Evolutionary conservation across 192 early-diverging fungal genomes (phyloP).

Genomic region (Oehlia diaphana): DNA sequence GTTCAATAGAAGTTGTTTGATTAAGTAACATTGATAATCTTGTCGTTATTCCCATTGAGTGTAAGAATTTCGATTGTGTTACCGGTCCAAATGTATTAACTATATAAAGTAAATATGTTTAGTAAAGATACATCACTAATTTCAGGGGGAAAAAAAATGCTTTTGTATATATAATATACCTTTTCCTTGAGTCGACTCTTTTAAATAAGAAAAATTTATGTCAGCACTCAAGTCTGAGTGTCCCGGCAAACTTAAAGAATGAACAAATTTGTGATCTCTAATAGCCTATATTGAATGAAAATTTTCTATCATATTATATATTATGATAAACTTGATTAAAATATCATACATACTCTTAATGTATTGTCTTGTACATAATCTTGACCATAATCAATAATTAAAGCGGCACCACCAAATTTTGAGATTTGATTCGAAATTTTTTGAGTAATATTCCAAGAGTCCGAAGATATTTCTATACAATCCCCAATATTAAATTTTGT

Average conservation of each 20-base stretch:
- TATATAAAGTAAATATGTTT: slow-evolving; percentile 20
- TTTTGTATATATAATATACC: slow-evolving; percentile 30
- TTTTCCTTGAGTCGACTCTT: slow-evolving; percentile 49
- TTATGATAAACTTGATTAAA: too few relatives aligned
- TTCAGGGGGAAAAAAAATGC: not conserved
- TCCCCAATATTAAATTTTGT: slow-evolving; percentile 69
- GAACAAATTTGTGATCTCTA: slow-evolving; percentile 74
- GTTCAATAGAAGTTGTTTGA: slow-evolving; percentile 44
- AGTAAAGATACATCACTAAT: not conserved
- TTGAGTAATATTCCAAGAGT: slow-evolving; percentile 63
- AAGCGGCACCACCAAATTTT: slow-evolving; percentile 63
- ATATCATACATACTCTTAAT: slow-evolving; percentile 57
- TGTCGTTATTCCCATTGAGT: slow-evolving; percentile 78
- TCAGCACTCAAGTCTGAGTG: slow-evolving; percentile 87
- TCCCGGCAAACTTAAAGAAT: slow-evolving; percentile 80
- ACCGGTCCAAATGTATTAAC: slow-evolving; percentile 72
- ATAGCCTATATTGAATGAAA: slow-evolving; percentile 63
- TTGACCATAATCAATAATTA: slow-evolving; percentile 91
- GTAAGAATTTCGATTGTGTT: slow-evolving; percentile 76
- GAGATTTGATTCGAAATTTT: slow-evolving; percentile 72
- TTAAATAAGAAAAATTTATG: slow-evolving; percentile 84
- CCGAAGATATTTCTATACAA: slow-evolving; percentile 82
- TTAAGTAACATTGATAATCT: slow-evolving; percentile 70
- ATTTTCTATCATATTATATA: not conserved
- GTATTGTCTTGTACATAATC: slow-evolving; percentile 75